phyloP scores from a whole-genome alignment of 129 eudicot genomes.

The Tagetes erecta region DNA sequence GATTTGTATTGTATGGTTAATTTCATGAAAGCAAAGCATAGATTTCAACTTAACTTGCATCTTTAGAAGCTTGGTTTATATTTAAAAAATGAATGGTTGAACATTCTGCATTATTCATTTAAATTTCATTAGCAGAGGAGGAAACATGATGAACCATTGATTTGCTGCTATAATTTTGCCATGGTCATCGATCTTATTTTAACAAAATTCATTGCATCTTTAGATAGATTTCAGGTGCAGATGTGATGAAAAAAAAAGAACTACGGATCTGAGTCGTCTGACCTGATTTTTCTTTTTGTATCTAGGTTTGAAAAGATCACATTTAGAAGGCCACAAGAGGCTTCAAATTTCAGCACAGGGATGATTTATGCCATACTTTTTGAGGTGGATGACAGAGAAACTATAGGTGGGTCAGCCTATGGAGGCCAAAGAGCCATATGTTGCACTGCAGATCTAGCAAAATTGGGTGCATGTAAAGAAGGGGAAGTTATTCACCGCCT shows the following conservation, averaged over 20 bases:
- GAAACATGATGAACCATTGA: background rate
- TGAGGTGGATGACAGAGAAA: conserved; percentile 93
- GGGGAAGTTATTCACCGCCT: conserved; percentile 90
- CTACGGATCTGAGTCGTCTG: conserved; percentile 12
- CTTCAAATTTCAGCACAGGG: conserved; percentile 70
- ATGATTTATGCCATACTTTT: conserved; percentile 73
- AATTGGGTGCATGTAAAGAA: conserved; percentile 83
- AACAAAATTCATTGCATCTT: background rate
- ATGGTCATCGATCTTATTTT: background rate
- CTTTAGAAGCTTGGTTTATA: conserved; percentile 5
- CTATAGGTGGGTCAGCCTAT: conserved; percentile 95
- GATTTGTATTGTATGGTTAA: background rate
- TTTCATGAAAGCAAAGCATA: background rate
- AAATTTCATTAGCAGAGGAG: background rate
- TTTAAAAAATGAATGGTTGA: conserved; percentile 9
- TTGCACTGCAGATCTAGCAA: conserved; percentile 94
- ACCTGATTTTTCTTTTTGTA: background rate
- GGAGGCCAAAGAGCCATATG: conserved; percentile 99
- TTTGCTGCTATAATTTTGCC: background rate
- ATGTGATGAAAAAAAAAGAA: background rate
- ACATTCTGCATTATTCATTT: conserved; percentile 11
- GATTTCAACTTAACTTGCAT: background rate
- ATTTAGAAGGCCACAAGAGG: conserved; percentile 67
- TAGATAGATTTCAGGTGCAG: conserved; percentile 13
- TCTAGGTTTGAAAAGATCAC: conserved; percentile 77